These are phyloP conservation scores for Murraya paniculata DNA, from an alignment of 345 rosid genomes.

Conservation along the genomic window DNA sequence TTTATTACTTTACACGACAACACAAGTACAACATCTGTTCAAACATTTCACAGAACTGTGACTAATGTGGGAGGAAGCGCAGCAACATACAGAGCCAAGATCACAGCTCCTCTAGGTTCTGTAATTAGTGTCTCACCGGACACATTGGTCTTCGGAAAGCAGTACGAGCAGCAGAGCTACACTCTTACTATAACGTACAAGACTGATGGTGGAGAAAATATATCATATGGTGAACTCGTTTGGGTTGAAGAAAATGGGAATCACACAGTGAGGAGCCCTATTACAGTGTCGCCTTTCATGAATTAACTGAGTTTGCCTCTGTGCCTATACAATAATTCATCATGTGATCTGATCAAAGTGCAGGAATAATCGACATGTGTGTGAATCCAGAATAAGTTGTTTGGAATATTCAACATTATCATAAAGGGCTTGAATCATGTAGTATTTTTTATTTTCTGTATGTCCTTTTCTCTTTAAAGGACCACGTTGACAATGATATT, in stretches of 20 bases:
- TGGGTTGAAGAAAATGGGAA: conserved; percentile 38
- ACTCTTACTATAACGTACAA: conserved; percentile 14
- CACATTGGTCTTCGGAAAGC: conserved; percentile 22
- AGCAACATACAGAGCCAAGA: conserved; percentile 28
- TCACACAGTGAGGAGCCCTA: conserved; percentile 37
- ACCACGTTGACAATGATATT: not conserved
- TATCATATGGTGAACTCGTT: conserved; percentile 30
- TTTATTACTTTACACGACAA: conserved; percentile 32
- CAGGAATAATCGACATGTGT: not conserved
- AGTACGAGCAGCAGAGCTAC: conserved; percentile 28
- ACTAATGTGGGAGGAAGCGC: conserved; percentile 38
- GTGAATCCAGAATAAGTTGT: not conserved
- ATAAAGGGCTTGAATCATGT: not conserved
- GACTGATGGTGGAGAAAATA: not conserved
- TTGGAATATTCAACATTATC: not conserved
- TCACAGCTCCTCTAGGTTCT: conserved; percentile 23
- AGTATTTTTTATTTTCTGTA: not conserved
- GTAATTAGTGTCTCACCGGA: conserved; percentile 22
- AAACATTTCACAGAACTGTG: conserved; percentile 27
- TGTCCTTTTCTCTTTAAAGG: not conserved
- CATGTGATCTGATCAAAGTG: not conserved
- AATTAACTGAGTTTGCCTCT: not conserved
- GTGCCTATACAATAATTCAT: not conserved
- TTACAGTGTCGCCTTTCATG: conserved; percentile 21
- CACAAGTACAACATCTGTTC: not conserved